Base-by-base conservation (phyloP, 164 flowering plant genomes). In the Sedum album region DNA sequence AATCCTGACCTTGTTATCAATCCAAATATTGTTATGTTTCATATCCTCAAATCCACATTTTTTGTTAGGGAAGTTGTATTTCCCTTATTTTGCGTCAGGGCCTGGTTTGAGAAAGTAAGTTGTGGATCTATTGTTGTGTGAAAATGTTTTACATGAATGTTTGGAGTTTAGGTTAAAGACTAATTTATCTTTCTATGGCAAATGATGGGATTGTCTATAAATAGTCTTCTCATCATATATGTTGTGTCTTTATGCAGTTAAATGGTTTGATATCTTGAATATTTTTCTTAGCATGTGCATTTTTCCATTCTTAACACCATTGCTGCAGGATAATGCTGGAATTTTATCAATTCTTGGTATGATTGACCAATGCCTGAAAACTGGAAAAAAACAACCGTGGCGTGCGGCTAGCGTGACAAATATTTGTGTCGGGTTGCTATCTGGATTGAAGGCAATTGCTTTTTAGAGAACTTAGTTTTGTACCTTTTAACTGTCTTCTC, bases 301-400 rank as follows among this genome's bases (percentile, higher is more conserved):
- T 25, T 55, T 13, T 23, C 60, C 11, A 14, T 11, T 28, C 20
- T 5, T 26, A 26, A 14, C 14, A 57, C 14, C 31, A 13, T 62
- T 60, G 48, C 75, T 41, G 51, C 88, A 94, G 99, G 93, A 88
- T 78, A 80, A 79, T 72, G 69, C 77, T 73, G 93, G 87, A 66
- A 91, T 86, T 88, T 74, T 85, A 4, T 82, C 82, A 44, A 93
- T 90, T 75, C 93, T 94, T 74, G 82, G 90, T 74, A 77, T 80
- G 73, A 82, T 94, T 68, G 96, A 91, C 55, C 92, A 88, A 68
- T 88, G 92, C 73, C 80, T 91, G 25, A 94, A 85, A 81, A 73
- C 84, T 73, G 93, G 97, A 28, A 94, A 83, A 71, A 90, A 82
- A 71, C 97, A 88, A 76, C 55, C 83, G 38, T 90, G 96, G 92